A percentile compares a stretch with the other conserved stretches of the same genome.
phyloP scores from a whole-genome alignment of 1,139 yeast genomes.

The Nadsonia starkeyi-henricii region DNA sequence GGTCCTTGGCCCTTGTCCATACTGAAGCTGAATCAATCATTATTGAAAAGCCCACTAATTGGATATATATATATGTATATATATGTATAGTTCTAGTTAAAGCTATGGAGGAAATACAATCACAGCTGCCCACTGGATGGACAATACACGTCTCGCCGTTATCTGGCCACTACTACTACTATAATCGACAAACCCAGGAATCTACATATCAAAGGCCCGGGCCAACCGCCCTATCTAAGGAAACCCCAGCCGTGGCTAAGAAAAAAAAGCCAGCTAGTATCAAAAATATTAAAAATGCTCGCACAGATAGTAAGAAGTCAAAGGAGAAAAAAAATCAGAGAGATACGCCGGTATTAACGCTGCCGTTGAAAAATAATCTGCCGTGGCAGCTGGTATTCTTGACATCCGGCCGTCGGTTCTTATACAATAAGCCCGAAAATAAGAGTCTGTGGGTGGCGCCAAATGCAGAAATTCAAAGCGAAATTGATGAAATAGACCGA shows the following conservation, averaged over 20 bases:
- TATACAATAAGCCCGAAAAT: conserved; percentile 22
- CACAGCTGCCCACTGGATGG: conserved; percentile 19
- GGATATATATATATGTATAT: no score
- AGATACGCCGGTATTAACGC: conserved; percentile 13
- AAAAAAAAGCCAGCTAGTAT: neutral
- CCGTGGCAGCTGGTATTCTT: conserved; percentile 34
- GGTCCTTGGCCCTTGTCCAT: no score
- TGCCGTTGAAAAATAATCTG: conserved; percentile 12
- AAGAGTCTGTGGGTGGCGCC: conserved; percentile 28
- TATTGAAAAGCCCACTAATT: no score
- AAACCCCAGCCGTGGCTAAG: neutral
- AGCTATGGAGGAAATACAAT: neutral
- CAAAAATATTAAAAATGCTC: conserved; percentile 1
- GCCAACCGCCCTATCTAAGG: neutral
- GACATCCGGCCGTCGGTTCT: conserved; percentile 33
- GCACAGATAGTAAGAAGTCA: neutral
- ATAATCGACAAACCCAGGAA: conserved; percentile 16
- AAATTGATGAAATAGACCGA: conserved; percentile 23
- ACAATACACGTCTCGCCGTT: conserved; percentile 20
- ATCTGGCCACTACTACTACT: conserved; percentile 22
- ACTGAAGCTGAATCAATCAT: neutral
- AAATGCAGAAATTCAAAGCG: conserved; percentile 20
- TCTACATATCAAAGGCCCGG: conserved; percentile 21
- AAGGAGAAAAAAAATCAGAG: conserved; percentile 1
- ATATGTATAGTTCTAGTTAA: no score